Base-by-base conservation (phyloP, 2,329 filamentous ascomycete genomes). In the Paraphaeosphaeria minitans region DNA sequence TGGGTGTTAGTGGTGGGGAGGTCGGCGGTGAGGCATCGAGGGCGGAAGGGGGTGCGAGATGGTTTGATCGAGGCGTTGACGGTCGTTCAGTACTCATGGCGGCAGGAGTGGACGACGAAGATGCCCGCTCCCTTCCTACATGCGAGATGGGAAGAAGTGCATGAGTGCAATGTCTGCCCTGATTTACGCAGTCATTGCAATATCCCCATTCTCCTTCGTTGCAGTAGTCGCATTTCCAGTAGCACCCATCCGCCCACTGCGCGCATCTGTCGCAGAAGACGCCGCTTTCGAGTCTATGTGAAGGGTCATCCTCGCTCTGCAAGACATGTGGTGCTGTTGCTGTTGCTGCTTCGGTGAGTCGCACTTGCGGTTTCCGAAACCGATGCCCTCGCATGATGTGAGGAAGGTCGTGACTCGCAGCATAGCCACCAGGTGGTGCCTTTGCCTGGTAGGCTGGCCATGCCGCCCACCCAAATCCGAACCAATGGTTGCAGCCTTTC, bases 121-220 rank as follows among this genome's bases (percentile, higher is more conserved):
- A 54, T 10, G 58, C 58, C 27, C 56, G 62, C 55, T 71, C 60
- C 63, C 62, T 71, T 48, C 59, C 65, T 58, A 85, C 82, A 65
- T 92, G 89, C 0, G 88, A 85, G 46, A 96, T 80, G 0, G 93
- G 92, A 0, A 96, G 80, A 0, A 98, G 82, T 7, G 90, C 83
- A 71, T 98, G 94, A 0, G 88, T 90, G 77, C 94, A 98, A 59
- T 88, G 90, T 59, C 84, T 84, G 16, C 92, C 93, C 74, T 89
- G 87, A 59, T 94, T 93, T 31, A 97, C 92, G 65, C 94, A 98
- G 60, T 84, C 80, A 67, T 93, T 92, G 78, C 94, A 98, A 73
- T 92, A 97, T 0, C 94, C 94, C 93, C 93, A 98, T 71, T 96
- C 93, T 5, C 92, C 94, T 62, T 95, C 88, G 68, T 97, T 97